A percentile compares a stretch with the other conserved stretches of the same genome.
These are phyloP conservation scores for Adenanthera pavonina DNA, from an alignment of 306 rosid genomes.

Conservation along the genomic window DNA sequence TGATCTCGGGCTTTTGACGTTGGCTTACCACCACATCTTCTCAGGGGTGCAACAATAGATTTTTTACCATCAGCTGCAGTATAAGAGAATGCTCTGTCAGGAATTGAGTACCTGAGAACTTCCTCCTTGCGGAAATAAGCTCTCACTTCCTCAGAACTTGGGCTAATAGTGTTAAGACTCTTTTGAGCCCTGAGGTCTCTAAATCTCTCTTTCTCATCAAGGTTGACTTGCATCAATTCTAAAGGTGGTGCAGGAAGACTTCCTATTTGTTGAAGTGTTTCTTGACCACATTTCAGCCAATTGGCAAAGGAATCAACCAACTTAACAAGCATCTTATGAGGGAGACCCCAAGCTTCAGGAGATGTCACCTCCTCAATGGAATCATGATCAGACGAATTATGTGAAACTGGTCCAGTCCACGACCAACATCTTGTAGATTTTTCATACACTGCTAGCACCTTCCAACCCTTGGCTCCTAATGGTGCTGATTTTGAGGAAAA, in stretches of 20 bases:
- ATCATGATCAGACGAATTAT: constrained; percentile 63
- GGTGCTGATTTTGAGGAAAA: constrained; percentile 98
- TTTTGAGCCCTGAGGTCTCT: constrained; percentile 96
- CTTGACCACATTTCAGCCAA: constrained; percentile 99
- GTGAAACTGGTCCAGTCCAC: constrained; percentile 84
- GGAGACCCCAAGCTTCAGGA: constrained; percentile 96
- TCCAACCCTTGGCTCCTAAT: constrained; percentile 97
- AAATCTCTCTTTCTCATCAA: constrained; percentile 98
- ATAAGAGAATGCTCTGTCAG: constrained; percentile 97
- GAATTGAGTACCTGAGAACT: constrained; percentile 94
- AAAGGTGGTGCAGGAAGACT: constrained; percentile 97
- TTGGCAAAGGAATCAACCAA: constrained; percentile 96
- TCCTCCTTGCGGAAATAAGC: constrained; percentile 93
- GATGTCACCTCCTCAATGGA: constrained; percentile 77
- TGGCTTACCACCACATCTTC: constrained; percentile 99
- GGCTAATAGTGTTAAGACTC: constrained; percentile 92
- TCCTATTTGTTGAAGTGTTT: constrained; percentile 96
- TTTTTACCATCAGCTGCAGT: constrained; percentile 98
- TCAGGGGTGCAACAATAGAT: constrained; percentile 96
- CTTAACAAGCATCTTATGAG: constrained; percentile 95
- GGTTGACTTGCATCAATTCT: constrained; percentile 87
- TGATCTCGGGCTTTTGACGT: constrained; percentile 99
- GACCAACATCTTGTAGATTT: constrained; percentile 84
- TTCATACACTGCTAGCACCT: constrained; percentile 77
- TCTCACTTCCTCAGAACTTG: constrained; percentile 92